These are phyloP conservation scores for Neurospora sp. DNA, from an alignment of 495 filamentous ascomycete species.

Conservation along the genomic window DNA sequence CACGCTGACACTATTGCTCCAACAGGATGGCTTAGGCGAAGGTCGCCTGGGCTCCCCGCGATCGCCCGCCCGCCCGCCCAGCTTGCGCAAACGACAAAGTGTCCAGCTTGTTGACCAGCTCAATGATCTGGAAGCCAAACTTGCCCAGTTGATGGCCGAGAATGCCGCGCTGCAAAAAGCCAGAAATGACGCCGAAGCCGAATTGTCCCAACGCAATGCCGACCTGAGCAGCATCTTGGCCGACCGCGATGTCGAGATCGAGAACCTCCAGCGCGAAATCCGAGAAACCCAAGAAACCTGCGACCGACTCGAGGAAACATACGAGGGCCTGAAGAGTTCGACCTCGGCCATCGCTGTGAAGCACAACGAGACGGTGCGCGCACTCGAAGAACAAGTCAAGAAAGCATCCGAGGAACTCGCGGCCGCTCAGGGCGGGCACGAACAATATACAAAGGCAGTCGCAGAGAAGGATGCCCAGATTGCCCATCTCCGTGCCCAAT, in stretches of 20 bases:
- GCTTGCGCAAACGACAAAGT: slow-evolving; percentile 89
- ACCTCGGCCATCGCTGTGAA: slow-evolving; percentile 60
- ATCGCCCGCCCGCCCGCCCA: slow-evolving; percentile 91
- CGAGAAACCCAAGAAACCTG: slow-evolving; percentile 74
- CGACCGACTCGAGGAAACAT: slow-evolving; percentile 61
- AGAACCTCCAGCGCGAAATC: slow-evolving; percentile 64
- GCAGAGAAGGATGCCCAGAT: slow-evolving; percentile 77
- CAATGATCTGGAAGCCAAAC: slow-evolving; percentile 61
- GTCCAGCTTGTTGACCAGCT: slow-evolving; percentile 56
- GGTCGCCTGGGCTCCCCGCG: slow-evolving; percentile 75
- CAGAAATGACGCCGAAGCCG: slow-evolving; percentile 53
- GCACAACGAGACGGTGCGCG: slow-evolving; percentile 53
- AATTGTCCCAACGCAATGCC: slow-evolving; percentile 29
- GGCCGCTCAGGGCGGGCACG: slow-evolving; percentile 47
- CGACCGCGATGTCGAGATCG: slow-evolving; percentile 71
- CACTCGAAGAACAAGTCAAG: slow-evolving; percentile 50
- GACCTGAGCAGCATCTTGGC: slow-evolving; percentile 31
- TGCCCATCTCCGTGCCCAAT: slow-evolving; percentile 60
- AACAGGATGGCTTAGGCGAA: slow-evolving; percentile 88
- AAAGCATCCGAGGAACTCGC: slow-evolving; percentile 52
- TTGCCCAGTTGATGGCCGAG: slow-evolving; percentile 73
- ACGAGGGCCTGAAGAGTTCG: slow-evolving; percentile 70
- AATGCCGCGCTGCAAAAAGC: slow-evolving; percentile 69
- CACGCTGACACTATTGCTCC: slow-evolving; percentile 1
- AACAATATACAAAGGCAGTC: slow-evolving; percentile 51